Evolutionary conservation across 345 rosid species (phyloP).

Genomic region (Rhodamnia rubescens): DNA sequence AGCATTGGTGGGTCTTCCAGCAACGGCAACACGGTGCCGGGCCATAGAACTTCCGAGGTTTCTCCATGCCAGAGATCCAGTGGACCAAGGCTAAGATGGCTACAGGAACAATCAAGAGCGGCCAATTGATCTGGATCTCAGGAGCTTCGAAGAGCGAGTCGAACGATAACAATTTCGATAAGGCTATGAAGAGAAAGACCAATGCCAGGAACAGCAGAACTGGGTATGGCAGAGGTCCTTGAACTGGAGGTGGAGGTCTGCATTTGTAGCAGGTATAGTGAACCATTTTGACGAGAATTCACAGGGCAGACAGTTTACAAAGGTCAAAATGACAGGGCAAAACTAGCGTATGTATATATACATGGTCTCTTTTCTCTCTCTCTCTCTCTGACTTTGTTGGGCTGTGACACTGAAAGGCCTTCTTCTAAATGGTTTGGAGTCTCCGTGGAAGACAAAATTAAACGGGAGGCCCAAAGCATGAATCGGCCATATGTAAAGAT

Average conservation of each 20-base stretch:
- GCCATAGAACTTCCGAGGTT: not conserved
- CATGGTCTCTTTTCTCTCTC: not conserved
- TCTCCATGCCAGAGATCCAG: not conserved
- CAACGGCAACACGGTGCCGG: not conserved
- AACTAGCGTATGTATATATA: not conserved
- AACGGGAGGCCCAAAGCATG: not conserved
- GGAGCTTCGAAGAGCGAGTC: conserved; percentile 14
- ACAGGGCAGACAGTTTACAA: not conserved
- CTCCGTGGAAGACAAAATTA: not conserved
- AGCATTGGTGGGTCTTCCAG: conserved; percentile 1
- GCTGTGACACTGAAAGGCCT: not conserved
- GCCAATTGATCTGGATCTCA: conserved; percentile 24
- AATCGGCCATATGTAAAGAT: not conserved
- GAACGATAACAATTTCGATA: conserved; percentile 26
- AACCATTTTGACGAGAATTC: conserved; percentile 4
- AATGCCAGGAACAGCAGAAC: conserved; percentile 34
- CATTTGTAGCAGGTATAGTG: conserved; percentile 4
- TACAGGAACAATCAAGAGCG: conserved; percentile 16
- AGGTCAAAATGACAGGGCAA: not conserved
- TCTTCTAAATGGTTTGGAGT: not conserved
- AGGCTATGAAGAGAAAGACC: conserved; percentile 20
- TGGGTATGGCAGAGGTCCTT: conserved; percentile 14
- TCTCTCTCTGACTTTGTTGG: not conserved
- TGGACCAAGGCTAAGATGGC: conserved; percentile 3
- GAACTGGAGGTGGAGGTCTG: not conserved